Base-by-base conservation (phyloP, 2,329 filamentous ascomycete species). In the Fusarium sublunatum region DNA sequence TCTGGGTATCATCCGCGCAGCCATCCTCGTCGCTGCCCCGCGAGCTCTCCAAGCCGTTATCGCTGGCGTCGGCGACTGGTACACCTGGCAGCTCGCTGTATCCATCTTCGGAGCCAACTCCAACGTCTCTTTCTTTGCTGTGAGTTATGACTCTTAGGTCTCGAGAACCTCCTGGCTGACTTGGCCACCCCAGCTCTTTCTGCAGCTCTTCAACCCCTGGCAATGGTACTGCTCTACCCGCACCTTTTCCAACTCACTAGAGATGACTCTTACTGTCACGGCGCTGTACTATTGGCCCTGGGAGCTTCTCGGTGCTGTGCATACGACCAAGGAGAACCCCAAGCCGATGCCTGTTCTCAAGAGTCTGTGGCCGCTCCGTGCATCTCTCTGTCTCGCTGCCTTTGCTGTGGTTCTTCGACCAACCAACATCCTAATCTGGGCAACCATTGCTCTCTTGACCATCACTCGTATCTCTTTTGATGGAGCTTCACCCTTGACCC, bases 181-280 rank as follows among this genome's bases (percentile, higher is more conserved):
- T 25, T 32, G 26, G 15, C 31, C 2, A 31, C 9, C 24, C 15
- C 45, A 78, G 76, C 72, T 78, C 13, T 72, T 77, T 52, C 72
- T 78, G 29, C 73, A 77, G 34, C 68, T 77, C 25, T 70, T 74
- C 53, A 78, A 69, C 50, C 75, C 95, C 7, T 99, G 95, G 93
- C 92, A 97, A 75, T 98, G 92, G 91, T 98, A 95, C 77, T 95
- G 90, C 77, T 95, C 93, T 2, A 94, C 93, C 0, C 86, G 95
- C 42, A 97, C 95, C 1, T 90, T 99, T 72, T 97, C 94, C 51
- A 99, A 99, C 78, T 95, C 89, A 48, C 81, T 98, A 5, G 95
- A 99, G 80, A 92, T 90, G n/a, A 91, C 91, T 1, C 79, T 99
- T 67, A 97, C 94, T 5, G 82, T 91, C 57, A 82, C 87, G 70